Evolutionary conservation across 140 eudicot genomes (phyloP).

Genomic region (Flaveria floridana): DNA sequence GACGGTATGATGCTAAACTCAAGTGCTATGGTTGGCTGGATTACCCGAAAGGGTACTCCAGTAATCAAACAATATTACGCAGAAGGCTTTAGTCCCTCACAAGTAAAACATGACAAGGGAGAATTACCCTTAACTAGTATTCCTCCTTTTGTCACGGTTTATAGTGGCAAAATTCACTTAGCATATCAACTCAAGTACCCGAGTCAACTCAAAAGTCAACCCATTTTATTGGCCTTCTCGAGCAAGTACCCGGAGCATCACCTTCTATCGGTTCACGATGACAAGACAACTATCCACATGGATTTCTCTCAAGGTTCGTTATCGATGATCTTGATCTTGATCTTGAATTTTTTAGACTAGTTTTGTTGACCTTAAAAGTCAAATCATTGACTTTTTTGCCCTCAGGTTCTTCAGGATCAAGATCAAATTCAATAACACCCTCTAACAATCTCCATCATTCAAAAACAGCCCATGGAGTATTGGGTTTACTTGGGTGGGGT

Average conservation of each 20-base stretch:
- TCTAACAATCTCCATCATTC: slow-evolving; percentile 33
- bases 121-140: slow-evolving; percentile 66
- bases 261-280: slow-evolving; percentile 65
- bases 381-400: slow-evolving; percentile 10
- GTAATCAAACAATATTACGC: slow-evolving; percentile 64
- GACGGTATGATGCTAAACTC: slow-evolving; percentile 88
- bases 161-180: slow-evolving; percentile 68
- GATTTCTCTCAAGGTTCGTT: slow-evolving; percentile 79
- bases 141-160: slow-evolving; percentile 70
- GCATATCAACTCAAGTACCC: slow-evolving; percentile 74
- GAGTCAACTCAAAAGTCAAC: slow-evolving; percentile 49
- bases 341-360: not conserved
- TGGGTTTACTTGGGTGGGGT: slow-evolving; percentile 84
- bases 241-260: slow-evolving; percentile 62
- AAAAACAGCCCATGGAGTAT: slow-evolving; percentile 65
- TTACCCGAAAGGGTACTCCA: slow-evolving; percentile 59
- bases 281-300: slow-evolving; percentile 56
- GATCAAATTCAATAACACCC: slow-evolving; percentile 27
- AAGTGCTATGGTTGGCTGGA: slow-evolving; percentile 98
- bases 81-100: slow-evolving; percentile 56
- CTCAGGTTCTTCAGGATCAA: slow-evolving; percentile 30
- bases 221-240: slow-evolving; percentile 62
- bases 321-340: not conserved
- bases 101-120: slow-evolving; percentile 65
- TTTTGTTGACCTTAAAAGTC: slow-evolving; percentile 20